phyloP scores from a whole-genome alignment of 768 basidiomycete species.

The Pseudohyphozyma bogoriensis region DNA sequence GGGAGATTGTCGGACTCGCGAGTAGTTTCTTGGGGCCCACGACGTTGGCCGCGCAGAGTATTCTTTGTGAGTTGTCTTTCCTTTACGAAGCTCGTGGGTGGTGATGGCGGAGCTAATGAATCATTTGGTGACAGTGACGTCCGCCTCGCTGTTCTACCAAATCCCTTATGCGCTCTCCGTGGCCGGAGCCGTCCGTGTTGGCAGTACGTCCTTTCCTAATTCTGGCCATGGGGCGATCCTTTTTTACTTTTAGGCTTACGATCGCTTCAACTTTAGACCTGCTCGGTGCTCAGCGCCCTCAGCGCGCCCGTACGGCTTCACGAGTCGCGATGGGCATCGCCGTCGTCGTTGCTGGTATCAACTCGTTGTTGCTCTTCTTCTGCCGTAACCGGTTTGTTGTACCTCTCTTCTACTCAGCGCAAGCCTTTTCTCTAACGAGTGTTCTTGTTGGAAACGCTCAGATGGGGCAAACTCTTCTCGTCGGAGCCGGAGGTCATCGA shows the following conservation, averaged over 20 bases:
- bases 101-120: conserved; percentile 9
- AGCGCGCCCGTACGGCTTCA: conserved; percentile 60
- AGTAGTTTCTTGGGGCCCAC: conserved; percentile 60
- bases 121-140: conserved; percentile 9
- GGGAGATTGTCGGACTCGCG: conserved; percentile 58
- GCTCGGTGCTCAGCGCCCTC: conserved; percentile 62
- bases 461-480: conserved; percentile 69
- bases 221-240: neutral
- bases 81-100: too few species aligned
- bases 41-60: conserved; percentile 76
- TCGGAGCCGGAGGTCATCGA: conserved; percentile 50
- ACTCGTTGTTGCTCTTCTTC: conserved; percentile 19
- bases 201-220: conserved; percentile 39
- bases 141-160: conserved; percentile 48
- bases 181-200: conserved; percentile 63
- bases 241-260: conserved; percentile 28
- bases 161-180: conserved; percentile 72
- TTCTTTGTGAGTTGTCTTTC: conserved; percentile 43
- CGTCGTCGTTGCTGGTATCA: conserved; percentile 51
- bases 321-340: conserved; percentile 57
- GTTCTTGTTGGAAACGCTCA: conserved; percentile 50
- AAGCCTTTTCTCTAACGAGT: conserved; percentile 34
- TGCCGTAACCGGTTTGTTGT: conserved; percentile 37
- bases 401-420: neutral
- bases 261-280: conserved; percentile 53